phyloP scores from a whole-genome alignment of 805 yeast genomes.

The Yamadazyma kitorensis region DNA sequence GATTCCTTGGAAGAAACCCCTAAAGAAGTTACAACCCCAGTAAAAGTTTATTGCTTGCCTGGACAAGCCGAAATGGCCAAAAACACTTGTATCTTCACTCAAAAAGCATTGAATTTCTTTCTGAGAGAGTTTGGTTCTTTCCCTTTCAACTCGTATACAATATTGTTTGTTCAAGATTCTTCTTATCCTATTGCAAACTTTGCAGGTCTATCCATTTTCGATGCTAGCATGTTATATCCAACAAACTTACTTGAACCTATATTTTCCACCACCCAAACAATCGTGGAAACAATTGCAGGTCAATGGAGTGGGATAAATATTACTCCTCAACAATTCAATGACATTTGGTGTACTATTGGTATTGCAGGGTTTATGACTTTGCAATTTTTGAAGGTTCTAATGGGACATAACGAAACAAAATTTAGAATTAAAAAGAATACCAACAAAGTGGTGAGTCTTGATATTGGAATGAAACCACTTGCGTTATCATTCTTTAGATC shows the following conservation, averaged over 20 bases:
- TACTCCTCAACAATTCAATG: constrained; percentile 73
- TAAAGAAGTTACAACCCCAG: constrained; percentile 29
- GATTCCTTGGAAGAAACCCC: constrained; percentile 23
- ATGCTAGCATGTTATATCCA: constrained; percentile 65
- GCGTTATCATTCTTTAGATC: constrained; percentile 64
- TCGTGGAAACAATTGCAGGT: constrained; percentile 70
- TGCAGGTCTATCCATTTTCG: constrained; percentile 68
- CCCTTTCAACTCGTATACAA: constrained; percentile 79
- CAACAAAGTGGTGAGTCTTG: constrained; percentile 68
- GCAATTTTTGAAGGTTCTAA: constrained; percentile 62
- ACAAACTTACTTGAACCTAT: constrained; percentile 77
- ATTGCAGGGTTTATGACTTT: constrained; percentile 79
- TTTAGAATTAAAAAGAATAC: constrained; percentile 63
- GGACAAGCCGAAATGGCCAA: constrained; percentile 52
- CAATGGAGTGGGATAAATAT: constrained; percentile 96
- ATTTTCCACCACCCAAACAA: constrained; percentile 60
- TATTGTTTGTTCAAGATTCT: constrained; percentile 68
- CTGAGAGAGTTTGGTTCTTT: constrained; percentile 89
- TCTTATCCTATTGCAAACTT: constrained; percentile 50
- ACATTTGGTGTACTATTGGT: constrained; percentile 88
- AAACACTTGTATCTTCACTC: constrained; percentile 74
- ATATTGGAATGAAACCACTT: constrained; percentile 78
- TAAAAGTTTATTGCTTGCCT: constrained; percentile 58
- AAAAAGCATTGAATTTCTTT: constrained; percentile 77
- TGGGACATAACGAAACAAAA: constrained; percentile 83